Conservation (phyloP, 192 early-diverging fungal genomes). For the Neocallimastix lanati region DNA sequence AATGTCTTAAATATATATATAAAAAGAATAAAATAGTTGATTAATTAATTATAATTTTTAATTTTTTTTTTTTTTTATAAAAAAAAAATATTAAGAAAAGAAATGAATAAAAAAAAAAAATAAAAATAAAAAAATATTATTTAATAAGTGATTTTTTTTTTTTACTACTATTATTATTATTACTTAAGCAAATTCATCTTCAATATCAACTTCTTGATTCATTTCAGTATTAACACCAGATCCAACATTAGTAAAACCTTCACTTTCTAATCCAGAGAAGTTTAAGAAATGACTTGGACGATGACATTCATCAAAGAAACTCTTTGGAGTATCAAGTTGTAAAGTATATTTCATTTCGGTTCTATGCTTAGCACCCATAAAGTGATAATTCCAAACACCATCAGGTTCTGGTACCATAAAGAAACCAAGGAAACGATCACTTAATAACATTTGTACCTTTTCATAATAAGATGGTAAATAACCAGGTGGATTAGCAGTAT, state of each 20-base stretch:
- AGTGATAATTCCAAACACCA: constrained; percentile 96
- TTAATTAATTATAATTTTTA: no score
- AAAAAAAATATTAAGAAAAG: no score
- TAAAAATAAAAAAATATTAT: no score
- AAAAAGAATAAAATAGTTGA: no score
- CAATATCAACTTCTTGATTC: background rate
- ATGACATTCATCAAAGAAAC: constrained; percentile 89
- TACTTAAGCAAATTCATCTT: background rate
- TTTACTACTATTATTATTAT: no score
- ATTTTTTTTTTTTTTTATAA: no score
- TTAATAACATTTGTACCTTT: constrained; percentile 91
- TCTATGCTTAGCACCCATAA: constrained; percentile 87
- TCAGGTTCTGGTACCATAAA: constrained; percentile 93
- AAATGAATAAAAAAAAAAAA: no score
- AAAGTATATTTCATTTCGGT: constrained; percentile 83
- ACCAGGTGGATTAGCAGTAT: constrained; percentile 60
- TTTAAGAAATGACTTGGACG: constrained; percentile 90
- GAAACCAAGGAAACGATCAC: constrained; percentile 90
- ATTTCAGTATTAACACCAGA: background rate
- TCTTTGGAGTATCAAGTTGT: constrained; percentile 74
- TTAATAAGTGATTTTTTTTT: no score
- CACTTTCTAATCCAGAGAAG: constrained; percentile 13
- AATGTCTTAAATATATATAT: no score
- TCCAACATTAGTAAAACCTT: background rate
- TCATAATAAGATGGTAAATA: constrained; percentile 79